A percentile compares a stretch with the other conserved stretches of the same genome.
Evolutionary conservation across 805 yeast genomes (phyloP).

Genomic region (Barnettozyma sucrosica): DNA sequence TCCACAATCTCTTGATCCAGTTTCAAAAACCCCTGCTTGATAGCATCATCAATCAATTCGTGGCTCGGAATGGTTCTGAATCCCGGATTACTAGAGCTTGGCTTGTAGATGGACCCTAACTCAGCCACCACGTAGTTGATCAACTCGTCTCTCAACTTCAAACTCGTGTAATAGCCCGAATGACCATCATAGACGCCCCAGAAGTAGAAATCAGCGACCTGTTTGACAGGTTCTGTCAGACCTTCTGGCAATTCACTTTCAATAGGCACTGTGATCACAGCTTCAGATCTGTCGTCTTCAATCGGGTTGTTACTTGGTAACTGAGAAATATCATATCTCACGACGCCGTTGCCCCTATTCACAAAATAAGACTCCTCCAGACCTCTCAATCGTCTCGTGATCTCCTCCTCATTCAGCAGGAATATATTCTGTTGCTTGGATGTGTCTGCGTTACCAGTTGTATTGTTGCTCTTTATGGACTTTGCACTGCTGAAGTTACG

Average conservation of each 20-base stretch:
- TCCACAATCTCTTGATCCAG: constrained; percentile 84
- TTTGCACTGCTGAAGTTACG: constrained; percentile 20
- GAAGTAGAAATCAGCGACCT: constrained; percentile 74
- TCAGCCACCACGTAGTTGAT: constrained; percentile 74
- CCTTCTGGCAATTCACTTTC: constrained; percentile 19
- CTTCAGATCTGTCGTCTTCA: constrained; percentile 90
- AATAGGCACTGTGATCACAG: constrained; percentile 61
- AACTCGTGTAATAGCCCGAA: constrained; percentile 91
- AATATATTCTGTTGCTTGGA: constrained; percentile 47
- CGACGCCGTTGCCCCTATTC: constrained; percentile 80
- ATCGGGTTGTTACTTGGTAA: constrained; percentile 88
- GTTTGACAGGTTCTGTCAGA: background rate
- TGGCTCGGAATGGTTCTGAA: constrained; percentile 59
- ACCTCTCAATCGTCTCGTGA: constrained; percentile 59
- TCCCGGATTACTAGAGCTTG: constrained; percentile 39
- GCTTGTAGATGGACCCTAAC: constrained; percentile 57
- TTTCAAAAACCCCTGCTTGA: constrained; percentile 71
- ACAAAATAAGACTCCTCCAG: constrained; percentile 76
- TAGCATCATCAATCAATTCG: constrained; percentile 70
- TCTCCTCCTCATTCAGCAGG: constrained; percentile 62
- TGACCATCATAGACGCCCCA: constrained; percentile 98
- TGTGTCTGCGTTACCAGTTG: constrained; percentile 9
- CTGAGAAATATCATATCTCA: constrained; percentile 85
- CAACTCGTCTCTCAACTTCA: constrained; percentile 75
- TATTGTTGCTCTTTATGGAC: constrained; percentile 13